phyloP scores from a whole-genome alignment of 108 stramenopile species.

The Aureococcus anophagefferens region DNA sequence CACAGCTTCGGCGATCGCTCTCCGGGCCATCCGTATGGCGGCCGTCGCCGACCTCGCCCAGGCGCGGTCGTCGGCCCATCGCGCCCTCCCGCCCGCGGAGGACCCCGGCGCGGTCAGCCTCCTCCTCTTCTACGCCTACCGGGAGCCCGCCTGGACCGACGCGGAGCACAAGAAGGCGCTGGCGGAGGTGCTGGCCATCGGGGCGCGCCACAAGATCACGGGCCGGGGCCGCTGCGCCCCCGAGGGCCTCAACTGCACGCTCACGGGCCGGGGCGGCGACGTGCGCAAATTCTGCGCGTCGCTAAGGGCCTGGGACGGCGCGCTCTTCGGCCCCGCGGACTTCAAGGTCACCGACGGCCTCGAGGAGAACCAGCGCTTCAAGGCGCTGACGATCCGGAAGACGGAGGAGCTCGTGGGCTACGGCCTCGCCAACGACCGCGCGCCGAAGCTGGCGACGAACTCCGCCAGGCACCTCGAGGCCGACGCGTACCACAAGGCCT shows the following conservation, averaged over 20 bases:
- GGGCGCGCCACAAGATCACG: slow-evolving; percentile 34
- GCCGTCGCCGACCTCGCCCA: no score
- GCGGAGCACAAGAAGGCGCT: background rate
- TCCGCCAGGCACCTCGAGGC: slow-evolving; percentile 5
- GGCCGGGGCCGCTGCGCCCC: slow-evolving; percentile 72
- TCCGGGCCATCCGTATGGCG: no score
- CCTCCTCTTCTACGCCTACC: background rate
- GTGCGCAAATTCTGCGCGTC: slow-evolving; percentile 51
- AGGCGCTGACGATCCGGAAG: background rate
- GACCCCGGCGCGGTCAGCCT: no score
- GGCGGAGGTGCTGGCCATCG: background rate
- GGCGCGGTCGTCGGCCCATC: no score
- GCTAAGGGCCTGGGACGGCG: slow-evolving; percentile 25
- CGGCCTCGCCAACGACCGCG: slow-evolving; percentile 1
- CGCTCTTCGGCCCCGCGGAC: slow-evolving; percentile 4
- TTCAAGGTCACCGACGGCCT: slow-evolving; percentile 18
- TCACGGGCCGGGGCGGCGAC: slow-evolving; percentile 47
- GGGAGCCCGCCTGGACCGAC: background rate
- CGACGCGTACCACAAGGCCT: slow-evolving; percentile 6
- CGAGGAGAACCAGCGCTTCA: background rate
- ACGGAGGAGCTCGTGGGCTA: slow-evolving; percentile 16
- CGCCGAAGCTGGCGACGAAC: background rate
- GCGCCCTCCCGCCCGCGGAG: no score
- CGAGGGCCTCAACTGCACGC: slow-evolving; percentile 79
- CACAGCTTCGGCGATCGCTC: no score